phyloP scores from a whole-genome alignment of 2,329 filamentous ascomycete genomes.

The Metarhizium anisopliae region DNA sequence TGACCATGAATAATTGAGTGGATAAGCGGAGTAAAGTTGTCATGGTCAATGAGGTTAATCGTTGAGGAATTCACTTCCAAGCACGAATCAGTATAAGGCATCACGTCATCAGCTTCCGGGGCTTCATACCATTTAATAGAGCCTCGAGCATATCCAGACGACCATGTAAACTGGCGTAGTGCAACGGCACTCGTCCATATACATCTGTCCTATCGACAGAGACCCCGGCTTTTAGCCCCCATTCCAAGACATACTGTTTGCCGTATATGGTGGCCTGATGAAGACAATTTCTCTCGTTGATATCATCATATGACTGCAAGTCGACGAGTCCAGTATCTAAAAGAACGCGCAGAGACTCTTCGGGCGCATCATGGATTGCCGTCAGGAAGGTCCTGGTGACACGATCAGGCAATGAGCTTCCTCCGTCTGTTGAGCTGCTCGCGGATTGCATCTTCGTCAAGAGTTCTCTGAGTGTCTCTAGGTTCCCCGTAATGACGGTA shows the following conservation, averaged over 20 bases:
- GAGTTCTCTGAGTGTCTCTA: constrained; percentile 69
- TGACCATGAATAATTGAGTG: constrained; percentile 89
- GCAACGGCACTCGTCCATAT: constrained; percentile 85
- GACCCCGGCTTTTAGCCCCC: constrained; percentile 67
- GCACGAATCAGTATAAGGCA: constrained; percentile 5
- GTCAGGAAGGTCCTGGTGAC: constrained; percentile 86
- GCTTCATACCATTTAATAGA: constrained; percentile 51
- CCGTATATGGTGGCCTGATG: constrained; percentile 97
- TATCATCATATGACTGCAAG: constrained; percentile 90
- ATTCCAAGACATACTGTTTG: constrained; percentile 65
- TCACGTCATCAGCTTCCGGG: background rate
- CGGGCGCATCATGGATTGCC: constrained; percentile 76
- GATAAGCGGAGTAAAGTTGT: constrained; percentile 94
- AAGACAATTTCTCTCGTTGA: constrained; percentile 92
- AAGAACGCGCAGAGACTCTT: constrained; percentile 65
- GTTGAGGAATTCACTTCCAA: constrained; percentile 57
- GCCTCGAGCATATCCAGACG: constrained; percentile 73
- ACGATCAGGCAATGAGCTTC: constrained; percentile 56
- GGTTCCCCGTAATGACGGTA: constrained; percentile 74
- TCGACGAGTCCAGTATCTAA: constrained; percentile 77
- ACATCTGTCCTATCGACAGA: constrained; percentile 78
- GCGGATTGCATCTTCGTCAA: constrained; percentile 59
- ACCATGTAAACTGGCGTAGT: constrained; percentile 95
- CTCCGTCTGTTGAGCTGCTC: constrained; percentile 46
- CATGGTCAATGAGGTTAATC: constrained; percentile 83